phyloP scores from a whole-genome alignment of 2,329 filamentous ascomycete species.

The Escovopsis weberi region DNA sequence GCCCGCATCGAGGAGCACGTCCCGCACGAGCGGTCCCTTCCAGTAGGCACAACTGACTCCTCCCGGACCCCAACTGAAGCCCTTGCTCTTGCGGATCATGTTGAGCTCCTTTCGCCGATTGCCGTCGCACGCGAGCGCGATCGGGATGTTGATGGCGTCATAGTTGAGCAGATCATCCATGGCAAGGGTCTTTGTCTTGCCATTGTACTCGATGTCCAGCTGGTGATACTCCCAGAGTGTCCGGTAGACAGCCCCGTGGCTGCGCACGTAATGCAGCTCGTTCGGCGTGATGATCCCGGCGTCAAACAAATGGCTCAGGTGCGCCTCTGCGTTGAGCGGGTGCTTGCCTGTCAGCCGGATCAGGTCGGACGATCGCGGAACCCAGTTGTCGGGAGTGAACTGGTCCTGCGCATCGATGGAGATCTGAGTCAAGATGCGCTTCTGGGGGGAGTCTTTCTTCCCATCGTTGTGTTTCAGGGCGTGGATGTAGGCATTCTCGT shows the following conservation, averaged over 20 bases:
- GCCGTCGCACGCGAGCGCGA: conserved; percentile 83
- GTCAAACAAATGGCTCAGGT: conserved; percentile 62
- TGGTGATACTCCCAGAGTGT: conserved; percentile 68
- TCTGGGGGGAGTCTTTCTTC: conserved; percentile 9
- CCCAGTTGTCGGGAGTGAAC: conserved; percentile 71
- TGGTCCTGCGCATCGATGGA: conserved; percentile 35
- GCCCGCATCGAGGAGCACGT: no score
- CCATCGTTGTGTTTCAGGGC: conserved; percentile 25
- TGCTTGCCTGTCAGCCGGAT: conserved; percentile 80
- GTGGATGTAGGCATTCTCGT: conserved; percentile 28
- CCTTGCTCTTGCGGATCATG: conserved; percentile 75
- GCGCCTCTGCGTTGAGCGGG: conserved; percentile 83
- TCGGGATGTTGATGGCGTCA: conserved; percentile 69
- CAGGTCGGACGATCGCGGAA: conserved; percentile 63
- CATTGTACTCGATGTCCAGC: conserved; percentile 58
- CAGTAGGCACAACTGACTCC: conserved; percentile 25
- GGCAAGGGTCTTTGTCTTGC: conserved; percentile 1
- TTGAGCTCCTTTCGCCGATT: conserved; percentile 92
- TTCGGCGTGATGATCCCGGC: conserved; percentile 75
- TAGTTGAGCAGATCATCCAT: conserved; percentile 62
- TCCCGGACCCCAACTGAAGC: conserved; percentile 86
- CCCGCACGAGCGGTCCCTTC: no score
- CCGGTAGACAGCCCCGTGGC: conserved; percentile 70
- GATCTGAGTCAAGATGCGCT: conserved; percentile 8
- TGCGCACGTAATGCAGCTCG: conserved; percentile 82